Base-by-base conservation (phyloP, 2,329 filamentous ascomycete genomes). In the Madurella mycetomatis region DNA sequence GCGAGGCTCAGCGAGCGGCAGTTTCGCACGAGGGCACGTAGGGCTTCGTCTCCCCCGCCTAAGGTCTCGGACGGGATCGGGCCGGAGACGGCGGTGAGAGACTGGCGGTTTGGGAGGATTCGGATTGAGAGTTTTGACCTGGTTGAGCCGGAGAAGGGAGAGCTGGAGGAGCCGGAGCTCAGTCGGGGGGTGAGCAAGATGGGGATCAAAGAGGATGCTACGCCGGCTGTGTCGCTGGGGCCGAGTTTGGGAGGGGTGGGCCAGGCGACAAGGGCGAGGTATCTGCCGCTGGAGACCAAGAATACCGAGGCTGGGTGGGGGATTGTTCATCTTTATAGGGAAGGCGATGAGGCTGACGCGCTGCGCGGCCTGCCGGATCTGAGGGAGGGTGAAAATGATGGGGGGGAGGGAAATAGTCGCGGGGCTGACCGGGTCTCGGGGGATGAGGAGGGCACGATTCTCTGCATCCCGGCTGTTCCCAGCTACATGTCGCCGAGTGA, bases 391-490 rank as follows among this genome's bases (percentile, higher is more conserved):
- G 25, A 25, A 4, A 7, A 25, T 25, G 49, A 44, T 19, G 57
- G 56, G 59, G 39, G 66, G 60, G 55, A 67, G 44, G 50, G 57
- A 34, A 59, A 62, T 40, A 63, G 62, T 61, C 40, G 18, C 15
- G 69, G 40, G 3, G 69, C 48, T 4, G 25, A 25, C 3, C 3
- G 25, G 54, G 57, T 51, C 58, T 31, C 67, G 61, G 49, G 52
- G 53, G 64, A 61, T n/a, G 56, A 56, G 17, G 63, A 67, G 49
- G 68, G 88, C 68, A 94, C 88, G 2, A 95, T 90, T 0, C 73
- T 99, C 15, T 97, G 94, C 69, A 92, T 99, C 60, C 85, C 96
- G 30, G 92, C 92, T 5, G 92, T 99, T 13, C 94, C 94, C 7
- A 94, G 88, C 31, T 97, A 96, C 70, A 87, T 97, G 74, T 90